phyloP scores from a whole-genome alignment of 371 early-diverging fungal genomes.

The Nosema bombycis region DNA sequence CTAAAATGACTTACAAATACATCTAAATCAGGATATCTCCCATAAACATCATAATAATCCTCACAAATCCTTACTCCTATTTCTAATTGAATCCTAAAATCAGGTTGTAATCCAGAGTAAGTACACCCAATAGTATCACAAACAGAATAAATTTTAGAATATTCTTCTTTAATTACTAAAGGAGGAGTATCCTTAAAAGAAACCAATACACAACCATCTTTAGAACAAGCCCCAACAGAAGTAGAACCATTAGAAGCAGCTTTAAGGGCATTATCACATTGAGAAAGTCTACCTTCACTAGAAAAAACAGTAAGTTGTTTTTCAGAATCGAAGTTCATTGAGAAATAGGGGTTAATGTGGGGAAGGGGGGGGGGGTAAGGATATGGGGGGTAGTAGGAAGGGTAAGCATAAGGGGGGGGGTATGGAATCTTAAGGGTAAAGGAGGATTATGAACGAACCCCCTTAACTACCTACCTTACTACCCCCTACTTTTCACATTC shows the following conservation, averaged over 20 bases:
- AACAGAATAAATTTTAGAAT: slow-evolving; percentile 59
- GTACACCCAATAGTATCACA: slow-evolving; percentile 60
- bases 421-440: no score
- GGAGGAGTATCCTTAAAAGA: slow-evolving; percentile 55
- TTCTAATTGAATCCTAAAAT: slow-evolving; percentile 57
- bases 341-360: neutral
- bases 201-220: slow-evolving; percentile 62
- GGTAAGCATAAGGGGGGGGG: no score
- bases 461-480: no score
- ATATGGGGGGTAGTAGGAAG: no score
- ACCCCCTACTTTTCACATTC: neutral
- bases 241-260: slow-evolving; percentile 61
- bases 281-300: slow-evolving; percentile 62
- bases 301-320: slow-evolving; percentile 62
- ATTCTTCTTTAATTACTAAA: slow-evolving; percentile 48
- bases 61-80: slow-evolving; percentile 56
- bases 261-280: slow-evolving; percentile 65
- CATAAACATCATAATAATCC: slow-evolving; percentile 62
- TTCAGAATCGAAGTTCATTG: slow-evolving; percentile 62
- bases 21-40: slow-evolving; percentile 54
- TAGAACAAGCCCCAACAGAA: slow-evolving; percentile 52
- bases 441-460: no score
- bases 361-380: no score
- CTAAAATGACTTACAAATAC: slow-evolving; percentile 60
- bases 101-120: slow-evolving; percentile 64